phyloP scores from a whole-genome alignment of 106 monocot species.

The Iris macrosiphon region DNA sequence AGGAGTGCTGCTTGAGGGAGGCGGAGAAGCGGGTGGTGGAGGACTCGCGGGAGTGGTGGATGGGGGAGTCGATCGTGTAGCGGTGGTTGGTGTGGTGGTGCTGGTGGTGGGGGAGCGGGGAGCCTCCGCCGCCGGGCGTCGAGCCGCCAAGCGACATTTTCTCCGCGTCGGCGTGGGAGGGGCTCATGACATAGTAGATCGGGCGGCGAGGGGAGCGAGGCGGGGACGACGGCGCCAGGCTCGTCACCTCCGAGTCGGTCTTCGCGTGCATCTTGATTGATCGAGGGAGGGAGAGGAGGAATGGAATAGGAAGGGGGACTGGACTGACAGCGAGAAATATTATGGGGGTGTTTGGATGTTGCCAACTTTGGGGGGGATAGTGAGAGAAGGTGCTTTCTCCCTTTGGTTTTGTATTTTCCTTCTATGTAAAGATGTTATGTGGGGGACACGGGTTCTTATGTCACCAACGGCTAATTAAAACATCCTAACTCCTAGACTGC shows the following conservation, averaged over 20 bases:
- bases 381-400: too few species aligned
- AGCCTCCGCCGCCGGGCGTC: conserved; percentile 44
- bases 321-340: too few species aligned
- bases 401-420: too few species aligned
- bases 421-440: too few species aligned
- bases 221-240: conserved; percentile 80
- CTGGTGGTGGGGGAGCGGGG: conserved; percentile 48
- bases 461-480: too few species aligned
- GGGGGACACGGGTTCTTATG: too few species aligned
- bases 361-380: too few species aligned
- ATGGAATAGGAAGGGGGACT: too few species aligned
- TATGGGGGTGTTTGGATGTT: too few species aligned
- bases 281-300: too few species aligned
- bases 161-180: conserved; percentile 46
- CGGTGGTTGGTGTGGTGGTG: conserved; percentile 34
- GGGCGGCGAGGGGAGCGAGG: conserved; percentile 78
- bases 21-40: conserved; percentile 70
- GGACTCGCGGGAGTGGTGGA: conserved; percentile 81
- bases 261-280: conserved; percentile 61
- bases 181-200: conserved; percentile 81
- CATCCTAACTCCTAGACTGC: too few species aligned
- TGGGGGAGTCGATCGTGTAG: conserved; percentile 30
- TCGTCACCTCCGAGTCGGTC: conserved; percentile 89
- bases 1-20: conserved; percentile 34
- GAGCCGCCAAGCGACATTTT: conserved; percentile 48